A percentile compares a stretch with the other conserved stretches of the same genome.
These are phyloP conservation scores for Phoma herbarum DNA, from an alignment of 2,329 filamentous ascomycete genomes.

Conservation along the genomic window DNA sequence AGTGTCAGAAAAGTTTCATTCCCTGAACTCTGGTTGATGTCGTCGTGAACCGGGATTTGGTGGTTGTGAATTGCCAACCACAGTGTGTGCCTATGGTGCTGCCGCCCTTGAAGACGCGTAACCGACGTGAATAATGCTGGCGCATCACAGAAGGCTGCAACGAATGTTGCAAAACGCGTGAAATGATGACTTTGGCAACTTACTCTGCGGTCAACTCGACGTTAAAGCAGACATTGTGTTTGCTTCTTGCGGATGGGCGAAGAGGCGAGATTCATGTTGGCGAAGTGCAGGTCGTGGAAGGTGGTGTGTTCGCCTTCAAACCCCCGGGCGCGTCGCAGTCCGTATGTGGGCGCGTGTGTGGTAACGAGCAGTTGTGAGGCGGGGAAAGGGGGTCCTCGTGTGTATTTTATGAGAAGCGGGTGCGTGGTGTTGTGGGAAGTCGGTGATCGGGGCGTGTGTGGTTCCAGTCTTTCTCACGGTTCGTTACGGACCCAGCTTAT, in stretches of 20 bases:
- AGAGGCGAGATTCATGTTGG: slow-evolving; percentile 39
- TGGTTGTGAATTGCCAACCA: not conserved
- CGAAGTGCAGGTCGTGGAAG: slow-evolving; percentile 15
- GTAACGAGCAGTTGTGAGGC: slow-evolving; percentile 27
- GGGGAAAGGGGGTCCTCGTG: slow-evolving; percentile 2
- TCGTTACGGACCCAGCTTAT: slow-evolving; percentile 17
- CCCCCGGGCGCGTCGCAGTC: slow-evolving; percentile 10
- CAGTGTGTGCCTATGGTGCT: slow-evolving; percentile 1
- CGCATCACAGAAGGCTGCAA: not conserved
- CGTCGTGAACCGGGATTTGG: not conserved
- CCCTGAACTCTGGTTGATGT: not conserved
- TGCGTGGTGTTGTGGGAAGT: slow-evolving; percentile 22
- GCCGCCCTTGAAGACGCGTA: slow-evolving; percentile 1
- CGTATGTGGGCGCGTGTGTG: slow-evolving; percentile 19
- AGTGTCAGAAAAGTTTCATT: slow-evolving; percentile 16
- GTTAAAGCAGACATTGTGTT: slow-evolving; percentile 41
- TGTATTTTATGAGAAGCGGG: slow-evolving; percentile 19
- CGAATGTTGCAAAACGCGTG: not conserved
- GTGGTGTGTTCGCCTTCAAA: slow-evolving; percentile 17
- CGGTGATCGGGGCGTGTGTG: slow-evolving; percentile 13
- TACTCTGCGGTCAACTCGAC: slow-evolving; percentile 38
- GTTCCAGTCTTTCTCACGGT: slow-evolving; percentile 21
- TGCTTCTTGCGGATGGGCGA: slow-evolving; percentile 38
- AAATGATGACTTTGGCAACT: slow-evolving; percentile 9
- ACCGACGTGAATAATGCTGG: slow-evolving; percentile 8